Evolutionary conservation across 495 filamentous ascomycete genomes (phyloP), one percentile per base, ranked within the genome.

Genomic region (Penicillium coffeae): DNA sequence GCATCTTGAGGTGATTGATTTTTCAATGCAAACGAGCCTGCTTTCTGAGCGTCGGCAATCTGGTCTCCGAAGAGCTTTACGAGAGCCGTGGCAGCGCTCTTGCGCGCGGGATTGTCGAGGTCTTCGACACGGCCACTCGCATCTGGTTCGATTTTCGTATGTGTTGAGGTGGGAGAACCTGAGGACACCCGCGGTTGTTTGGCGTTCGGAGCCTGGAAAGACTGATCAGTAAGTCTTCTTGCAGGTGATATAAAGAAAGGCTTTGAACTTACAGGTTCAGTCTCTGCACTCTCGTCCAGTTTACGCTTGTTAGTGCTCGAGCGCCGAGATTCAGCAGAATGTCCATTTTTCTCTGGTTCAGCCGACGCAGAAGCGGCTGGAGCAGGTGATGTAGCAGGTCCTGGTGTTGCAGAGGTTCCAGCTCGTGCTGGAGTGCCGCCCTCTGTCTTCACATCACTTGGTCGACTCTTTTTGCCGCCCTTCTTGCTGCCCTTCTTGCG

Each of bases 21-120:
- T 40, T 76, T 73, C 45, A 85, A 64, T 41, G 65, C 70, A 53
- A 77, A 81, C 32, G 65, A 58, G 22, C 73, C 73, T 33, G 70
- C 56, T 56, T 80, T 76, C 46, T 74, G 65, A 5, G 77, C 71
- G 21, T 69, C 65, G 40, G 75, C 66, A 40, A 81, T 69, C 50
- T 76, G 70, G 45, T 75, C 68, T 61, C 74, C 67, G 52, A 87
- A 76, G 35, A 75, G 59, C 51, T 75, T 81, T 38, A 78, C 64
- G 34, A 84, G 63, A 39, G 71, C 72, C 18, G 56, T 65, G 13
- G 77, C 81, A 43, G 70, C 64, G 43, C 67, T 74, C 58, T 64
- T 74, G 42, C 81, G 76, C 48, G 77, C 71, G 3, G 67, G 57
- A 18, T 70, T 72, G 22, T 65, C 54, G 34, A 78, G 68, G 21